A percentile compares a stretch with the other conserved stretches of the same genome.
Evolutionary conservation across 2,329 filamentous ascomycete genomes (phyloP).

Genomic region (Bipolaris gigantea): DNA sequence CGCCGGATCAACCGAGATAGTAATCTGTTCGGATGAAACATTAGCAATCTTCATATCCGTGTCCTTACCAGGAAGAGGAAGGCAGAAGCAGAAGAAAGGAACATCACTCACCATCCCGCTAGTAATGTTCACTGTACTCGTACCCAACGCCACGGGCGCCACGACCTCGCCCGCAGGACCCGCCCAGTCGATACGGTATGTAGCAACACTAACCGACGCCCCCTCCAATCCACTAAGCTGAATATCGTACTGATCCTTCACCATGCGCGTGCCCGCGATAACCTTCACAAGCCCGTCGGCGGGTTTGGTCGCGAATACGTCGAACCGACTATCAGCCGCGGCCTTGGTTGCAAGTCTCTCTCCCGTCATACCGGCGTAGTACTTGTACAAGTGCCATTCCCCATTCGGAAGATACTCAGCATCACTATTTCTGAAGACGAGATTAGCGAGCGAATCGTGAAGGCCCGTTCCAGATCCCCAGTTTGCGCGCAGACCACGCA

Average conservation of each 20-base stretch:
- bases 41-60: background rate
- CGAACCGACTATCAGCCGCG: slow-evolving; percentile 31
- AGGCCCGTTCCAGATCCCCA: slow-evolving; percentile 48
- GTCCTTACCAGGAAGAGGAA: background rate
- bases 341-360: slow-evolving; percentile 43
- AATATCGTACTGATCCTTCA: background rate
- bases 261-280: background rate
- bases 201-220: background rate
- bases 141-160: background rate
- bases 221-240: background rate
- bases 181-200: background rate
- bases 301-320: background rate
- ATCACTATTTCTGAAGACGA: slow-evolving; percentile 42
- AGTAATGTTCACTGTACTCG: background rate
- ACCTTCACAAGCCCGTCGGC: background rate
- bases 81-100: background rate
- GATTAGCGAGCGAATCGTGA: slow-evolving; percentile 51
- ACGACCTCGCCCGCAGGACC: background rate
- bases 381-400: slow-evolving; percentile 54
- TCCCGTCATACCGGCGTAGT: slow-evolving; percentile 53
- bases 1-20: slow-evolving; percentile 1
- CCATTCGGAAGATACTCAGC: slow-evolving; percentile 47
- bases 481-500: slow-evolving; percentile 50
- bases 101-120: background rate
- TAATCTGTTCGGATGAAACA: background rate